Evolutionary conservation across 2,329 filamentous ascomycete genomes (phyloP), one percentile per base, ranked within the genome.

Genomic region (Colletotrichum orchidophilum): DNA sequence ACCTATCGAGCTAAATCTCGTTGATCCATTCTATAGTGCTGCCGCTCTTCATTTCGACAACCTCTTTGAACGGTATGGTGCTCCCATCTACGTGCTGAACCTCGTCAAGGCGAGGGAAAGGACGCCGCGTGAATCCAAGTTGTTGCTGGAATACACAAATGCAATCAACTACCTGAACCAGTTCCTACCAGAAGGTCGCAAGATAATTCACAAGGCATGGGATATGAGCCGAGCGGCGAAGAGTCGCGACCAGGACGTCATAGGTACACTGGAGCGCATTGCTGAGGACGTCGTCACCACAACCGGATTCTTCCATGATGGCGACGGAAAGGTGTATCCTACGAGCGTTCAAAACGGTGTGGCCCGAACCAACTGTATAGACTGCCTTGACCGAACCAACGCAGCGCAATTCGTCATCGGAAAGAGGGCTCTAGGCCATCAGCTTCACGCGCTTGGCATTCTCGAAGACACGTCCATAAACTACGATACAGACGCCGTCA

Each of bases 201-300:
- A 94, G 78, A 97, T 99, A 62, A 90, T 96, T 11, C 96, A 99
- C 80, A 94, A 96, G 76, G 95, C 96, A 3, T 99, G 96, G 91
- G 96, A 99, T 79, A 99, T 99, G 96, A 97, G 95, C 73, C 89
- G 96, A 70, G 96, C 96, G 5, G 94, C 96, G 21, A 99, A 99
- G 82, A 91, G 92, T 76, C 92, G 94, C 42, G 95, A 96, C 68
- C 93, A 97, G 77, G 95, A 99, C 82, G 96, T 99, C 2, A 98
- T 99, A 75, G 92, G 92, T 27, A 97, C 93, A 1, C 87, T 99
- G 3, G 96, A 99, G 80, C 87, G 88, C 64, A 97, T 98, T 75
- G 95, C 95, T 1, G 94, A 97, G 77, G 92, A 95, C 29, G 94
- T 98, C 1, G 87, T 99, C 54, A 89, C 88, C 1, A 92, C 91